These are phyloP conservation scores for Solanum sitiens DNA, from an alignment of 257 asterid genomes.

Conservation along the genomic window DNA sequence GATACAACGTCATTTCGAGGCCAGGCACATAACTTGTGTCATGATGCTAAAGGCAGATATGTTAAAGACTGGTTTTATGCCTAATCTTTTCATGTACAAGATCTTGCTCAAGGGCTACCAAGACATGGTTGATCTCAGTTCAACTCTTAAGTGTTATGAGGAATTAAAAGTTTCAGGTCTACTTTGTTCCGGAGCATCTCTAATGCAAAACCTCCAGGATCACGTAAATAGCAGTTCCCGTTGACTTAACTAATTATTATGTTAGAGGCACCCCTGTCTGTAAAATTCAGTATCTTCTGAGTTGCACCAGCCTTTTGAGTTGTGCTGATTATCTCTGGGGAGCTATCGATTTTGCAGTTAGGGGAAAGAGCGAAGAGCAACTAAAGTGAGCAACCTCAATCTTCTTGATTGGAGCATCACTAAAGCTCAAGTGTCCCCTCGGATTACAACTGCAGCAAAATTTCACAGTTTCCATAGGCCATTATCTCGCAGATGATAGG, in stretches of 20 bases:
- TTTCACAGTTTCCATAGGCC: not conserved
- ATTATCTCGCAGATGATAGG: not conserved
- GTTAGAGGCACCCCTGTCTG: not conserved
- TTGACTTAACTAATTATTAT: not conserved
- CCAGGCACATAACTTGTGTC: slow-evolving; percentile 25
- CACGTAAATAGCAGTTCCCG: not conserved
- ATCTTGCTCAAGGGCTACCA: slow-evolving; percentile 29
- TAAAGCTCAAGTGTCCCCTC: not conserved
- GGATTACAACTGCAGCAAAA: not conserved
- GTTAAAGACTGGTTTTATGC: slow-evolving; percentile 46
- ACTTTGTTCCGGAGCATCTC: not conserved
- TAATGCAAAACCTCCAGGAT: not conserved
- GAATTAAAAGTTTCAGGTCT: slow-evolving; percentile 14
- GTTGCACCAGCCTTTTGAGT: not conserved
- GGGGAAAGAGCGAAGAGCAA: not conserved
- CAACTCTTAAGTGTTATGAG: slow-evolving; percentile 32
- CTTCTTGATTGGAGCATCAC: not conserved
- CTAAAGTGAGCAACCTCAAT: not conserved
- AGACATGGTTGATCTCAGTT: slow-evolving; percentile 26
- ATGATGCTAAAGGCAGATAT: slow-evolving; percentile 73
- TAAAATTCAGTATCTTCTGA: not conserved
- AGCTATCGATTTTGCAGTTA: not conserved
- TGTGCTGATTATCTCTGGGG: not conserved
- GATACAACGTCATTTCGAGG: slow-evolving; percentile 31
- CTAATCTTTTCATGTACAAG: slow-evolving; percentile 21